Conservation (phyloP, 306 rosid genomes). For the Elaeagnus macrophylla region DNA sequence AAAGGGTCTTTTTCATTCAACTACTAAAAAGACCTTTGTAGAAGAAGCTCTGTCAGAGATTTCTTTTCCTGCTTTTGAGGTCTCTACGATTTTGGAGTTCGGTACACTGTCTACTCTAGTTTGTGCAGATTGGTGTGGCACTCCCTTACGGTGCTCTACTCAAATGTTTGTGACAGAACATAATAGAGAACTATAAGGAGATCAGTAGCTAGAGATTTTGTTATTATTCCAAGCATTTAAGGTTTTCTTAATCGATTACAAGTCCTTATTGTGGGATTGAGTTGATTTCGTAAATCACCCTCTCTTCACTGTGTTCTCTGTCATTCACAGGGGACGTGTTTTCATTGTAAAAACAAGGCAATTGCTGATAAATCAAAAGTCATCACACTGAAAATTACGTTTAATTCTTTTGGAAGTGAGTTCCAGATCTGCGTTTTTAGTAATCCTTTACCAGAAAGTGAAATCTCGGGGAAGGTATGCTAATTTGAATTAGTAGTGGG, state of each 20-base stretch:
- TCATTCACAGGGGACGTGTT: too few species aligned
- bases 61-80: conserved; percentile 49
- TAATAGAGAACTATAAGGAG: conserved; percentile 3
- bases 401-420: conserved; percentile 18
- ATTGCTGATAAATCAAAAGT: conserved; percentile 15
- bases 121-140: conserved; percentile 54
- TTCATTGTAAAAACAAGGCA: neutral
- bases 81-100: conserved; percentile 59
- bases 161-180: conserved; percentile 11
- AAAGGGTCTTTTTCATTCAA: conserved; percentile 28
- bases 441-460: conserved; percentile 35
- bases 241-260: neutral
- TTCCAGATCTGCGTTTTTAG: conserved; percentile 3
- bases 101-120: conserved; percentile 29
- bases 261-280: neutral
- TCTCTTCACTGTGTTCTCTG: too few species aligned
- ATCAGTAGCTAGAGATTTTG: conserved; percentile 14
- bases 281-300: too few species aligned
- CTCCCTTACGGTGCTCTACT: conserved; percentile 17
- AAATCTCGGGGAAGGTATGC: conserved; percentile 38
- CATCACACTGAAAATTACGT: conserved; percentile 5
- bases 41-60: neutral
- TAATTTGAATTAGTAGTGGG: conserved; percentile 20
- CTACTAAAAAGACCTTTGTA: conserved; percentile 14
- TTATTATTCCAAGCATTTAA: conserved; percentile 40